Conservation (phyloP, 371 early-diverging fungal species). For the Batkoa obscura region DNA sequence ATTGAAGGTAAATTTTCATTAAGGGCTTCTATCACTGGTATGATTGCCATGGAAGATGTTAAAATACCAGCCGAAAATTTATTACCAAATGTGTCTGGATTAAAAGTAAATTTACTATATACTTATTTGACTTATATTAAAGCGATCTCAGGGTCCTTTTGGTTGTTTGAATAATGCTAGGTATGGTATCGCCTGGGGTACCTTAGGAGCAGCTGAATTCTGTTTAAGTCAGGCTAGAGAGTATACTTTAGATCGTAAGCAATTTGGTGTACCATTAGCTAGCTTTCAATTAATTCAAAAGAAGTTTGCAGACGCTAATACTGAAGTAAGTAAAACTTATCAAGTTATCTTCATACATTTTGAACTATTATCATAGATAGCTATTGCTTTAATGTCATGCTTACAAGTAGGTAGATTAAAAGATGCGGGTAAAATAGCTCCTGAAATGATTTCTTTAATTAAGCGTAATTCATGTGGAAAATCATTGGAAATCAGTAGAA, state of each 20-base stretch:
- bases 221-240: constrained; percentile 79
- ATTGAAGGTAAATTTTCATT: constrained; percentile 93
- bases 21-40: constrained; percentile 88
- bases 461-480: constrained; percentile 95
- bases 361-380: constrained; percentile 26
- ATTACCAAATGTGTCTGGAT: constrained; percentile 70
- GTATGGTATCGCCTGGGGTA: constrained; percentile 95
- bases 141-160: constrained; percentile 58
- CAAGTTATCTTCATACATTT: background rate
- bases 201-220: constrained; percentile 88
- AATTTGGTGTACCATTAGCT: constrained; percentile 89
- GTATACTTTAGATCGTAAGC: constrained; percentile 68
- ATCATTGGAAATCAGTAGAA: constrained; percentile 80
- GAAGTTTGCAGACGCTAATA: constrained; percentile 88
- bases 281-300: constrained; percentile 90
- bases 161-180: constrained; percentile 96
- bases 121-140: background rate
- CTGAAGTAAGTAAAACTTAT: constrained; percentile 31
- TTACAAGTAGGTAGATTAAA: constrained; percentile 87
- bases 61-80: constrained; percentile 75
- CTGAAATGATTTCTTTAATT: constrained; percentile 92
- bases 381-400: constrained; percentile 76
- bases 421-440: constrained; percentile 66
- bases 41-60: constrained; percentile 98
- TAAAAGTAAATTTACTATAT: constrained; percentile 25